These are phyloP conservation scores for Cornus controversa DNA, from an alignment of 148 eudicot species.

Conservation along the genomic window DNA sequence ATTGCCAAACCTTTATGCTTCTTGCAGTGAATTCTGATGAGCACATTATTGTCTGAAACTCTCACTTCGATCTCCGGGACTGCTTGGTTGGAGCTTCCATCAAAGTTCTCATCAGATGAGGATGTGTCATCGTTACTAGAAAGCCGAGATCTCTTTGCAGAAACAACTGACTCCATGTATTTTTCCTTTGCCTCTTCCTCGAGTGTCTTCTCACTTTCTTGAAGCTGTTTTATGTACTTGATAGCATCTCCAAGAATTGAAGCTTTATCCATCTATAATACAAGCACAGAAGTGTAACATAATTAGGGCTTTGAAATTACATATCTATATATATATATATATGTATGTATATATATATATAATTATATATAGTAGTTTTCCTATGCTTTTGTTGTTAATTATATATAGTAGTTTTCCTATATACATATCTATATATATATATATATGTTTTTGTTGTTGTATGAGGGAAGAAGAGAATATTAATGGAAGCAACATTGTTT, in stretches of 20 bases:
- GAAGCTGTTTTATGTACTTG: neutral
- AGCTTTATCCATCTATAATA: neutral
- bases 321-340: no score
- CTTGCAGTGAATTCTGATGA: conserved; percentile 38
- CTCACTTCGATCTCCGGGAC: conserved; percentile 42
- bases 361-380: no score
- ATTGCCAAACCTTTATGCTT: conserved; percentile 16
- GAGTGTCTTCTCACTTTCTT: neutral
- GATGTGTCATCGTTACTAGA: conserved; percentile 16
- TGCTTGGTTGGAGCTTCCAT: neutral
- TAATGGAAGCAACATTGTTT: no score
- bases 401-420: no score
- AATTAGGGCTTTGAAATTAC: neutral
- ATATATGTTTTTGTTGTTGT: no score
- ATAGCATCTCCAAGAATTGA: neutral
- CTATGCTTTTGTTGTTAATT: no score
- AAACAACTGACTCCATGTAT: neutral
- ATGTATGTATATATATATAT: no score
- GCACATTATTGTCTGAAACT: conserved; percentile 26
- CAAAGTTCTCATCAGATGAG: conserved; percentile 20
- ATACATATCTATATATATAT: no score
- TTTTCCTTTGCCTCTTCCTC: neutral
- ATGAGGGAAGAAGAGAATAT: no score
- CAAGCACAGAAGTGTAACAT: neutral
- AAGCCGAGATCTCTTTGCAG: conserved; percentile 12